Evolutionary conservation across 495 filamentous ascomycete species (phyloP), one percentile per base, ranked within the genome.

Genomic region (Aspergillus coremiiformis): DNA sequence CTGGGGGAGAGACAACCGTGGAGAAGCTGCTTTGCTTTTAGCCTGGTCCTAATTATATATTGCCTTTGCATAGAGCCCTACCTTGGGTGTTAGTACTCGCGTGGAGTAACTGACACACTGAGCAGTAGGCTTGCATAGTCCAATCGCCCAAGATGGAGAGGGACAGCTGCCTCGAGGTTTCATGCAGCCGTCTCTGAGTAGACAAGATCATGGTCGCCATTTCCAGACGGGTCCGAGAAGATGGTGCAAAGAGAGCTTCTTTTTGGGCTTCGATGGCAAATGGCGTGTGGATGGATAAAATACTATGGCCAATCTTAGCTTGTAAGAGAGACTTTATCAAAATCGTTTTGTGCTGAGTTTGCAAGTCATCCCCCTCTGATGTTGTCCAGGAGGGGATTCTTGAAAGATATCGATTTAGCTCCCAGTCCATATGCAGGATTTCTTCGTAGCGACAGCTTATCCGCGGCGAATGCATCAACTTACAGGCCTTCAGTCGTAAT

Each of bases 361-460:
- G 51, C 4, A 62, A 23, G 21, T 66, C 62, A 21, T 46, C 62
- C 11, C 53, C 17, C 5, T 68, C 65, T 0, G 63, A 23, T 2
- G 51, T 19, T 0, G 41, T 15, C 72, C 72, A 75, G 3, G 44
- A 15, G 0, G 72, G 72, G 39, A 73, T 66, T 1, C 57, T 60
- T 42, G 70, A 63, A n/a, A 72, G 56, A 15, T 71, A 60, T 6
- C 63, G 64, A 46, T 50, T 65, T 15, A 75, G 46, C 39, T 73
- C 72, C 65, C 66, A 70, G 33, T 75, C 70, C 21, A 75, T 44
- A 4, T 60, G 66, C 10, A 67, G 64, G n/a, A 75, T 71, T 23
- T 75, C 72, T 22, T 75, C 70, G 29, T 75, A 75, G 23, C 67
- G 64, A 47, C 72, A 75, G 26, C 52, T 71, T 24, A 75, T 67